Conservation (phyloP, 331 rosid species). For the Phaseolus coccineus region DNA sequence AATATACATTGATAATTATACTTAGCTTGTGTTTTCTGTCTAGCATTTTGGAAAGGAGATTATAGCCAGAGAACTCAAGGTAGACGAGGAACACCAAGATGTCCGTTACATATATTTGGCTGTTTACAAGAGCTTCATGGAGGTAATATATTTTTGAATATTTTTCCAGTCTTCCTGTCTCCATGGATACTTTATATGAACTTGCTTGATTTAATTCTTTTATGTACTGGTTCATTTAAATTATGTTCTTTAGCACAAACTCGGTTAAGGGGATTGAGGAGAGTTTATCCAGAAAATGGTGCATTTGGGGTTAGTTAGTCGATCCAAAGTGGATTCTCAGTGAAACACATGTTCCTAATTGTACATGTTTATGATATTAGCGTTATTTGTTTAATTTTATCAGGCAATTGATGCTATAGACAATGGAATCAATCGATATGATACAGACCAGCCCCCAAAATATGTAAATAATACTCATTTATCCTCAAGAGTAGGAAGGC, state of each 20-base stretch:
- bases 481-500: conserved; percentile 82
- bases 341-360: conserved; percentile 26
- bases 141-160: conserved; percentile 58
- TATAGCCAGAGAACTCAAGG: conserved; percentile 85
- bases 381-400: conserved; percentile 43
- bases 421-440: conserved; percentile 86
- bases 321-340: conserved; percentile 6
- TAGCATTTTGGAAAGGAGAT: conserved; percentile 95
- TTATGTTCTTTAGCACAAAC: conserved; percentile 5
- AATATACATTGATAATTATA: conserved; percentile 19
- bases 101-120: conserved; percentile 81
- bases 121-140: conserved; percentile 95
- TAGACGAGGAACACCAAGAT: conserved; percentile 75
- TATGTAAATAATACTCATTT: conserved; percentile 90
- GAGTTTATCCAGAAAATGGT: conserved; percentile 5
- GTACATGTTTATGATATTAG: conserved; percentile 15
- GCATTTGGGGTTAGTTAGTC: conserved; percentile 17
- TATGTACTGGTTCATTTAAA: neutral
- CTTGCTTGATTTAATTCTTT: conserved; percentile 18
- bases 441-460: conserved; percentile 83
- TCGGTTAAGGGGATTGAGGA: neutral
- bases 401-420: conserved; percentile 96
- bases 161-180: neutral
- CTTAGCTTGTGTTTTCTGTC: neutral
- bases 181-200: neutral